phyloP scores from a whole-genome alignment of 345 rosid genomes.

The Balakata baccata region DNA sequence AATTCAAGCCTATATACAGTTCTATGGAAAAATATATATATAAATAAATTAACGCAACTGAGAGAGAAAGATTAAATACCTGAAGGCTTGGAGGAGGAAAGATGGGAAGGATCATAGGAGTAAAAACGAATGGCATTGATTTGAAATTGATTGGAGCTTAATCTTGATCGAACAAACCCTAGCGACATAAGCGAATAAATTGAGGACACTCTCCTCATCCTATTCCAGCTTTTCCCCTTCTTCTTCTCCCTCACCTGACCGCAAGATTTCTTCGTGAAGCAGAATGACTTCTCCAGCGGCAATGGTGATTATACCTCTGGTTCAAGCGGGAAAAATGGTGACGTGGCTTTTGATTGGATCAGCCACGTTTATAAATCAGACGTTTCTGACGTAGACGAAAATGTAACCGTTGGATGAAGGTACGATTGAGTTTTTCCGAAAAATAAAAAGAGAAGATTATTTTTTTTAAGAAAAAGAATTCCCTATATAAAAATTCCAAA shows the following conservation, averaged over 20 bases:
- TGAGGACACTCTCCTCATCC: constrained; percentile 37
- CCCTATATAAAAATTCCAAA: no score
- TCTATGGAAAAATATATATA: background rate
- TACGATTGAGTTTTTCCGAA: background rate
- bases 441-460: no score
- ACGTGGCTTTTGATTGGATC: background rate
- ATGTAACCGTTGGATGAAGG: background rate
- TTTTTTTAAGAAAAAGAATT: no score
- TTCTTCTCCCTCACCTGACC: background rate
- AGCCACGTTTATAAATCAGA: background rate
- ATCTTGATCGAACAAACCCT: constrained; percentile 13
- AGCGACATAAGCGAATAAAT: constrained; percentile 30
- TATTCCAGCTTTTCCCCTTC: background rate
- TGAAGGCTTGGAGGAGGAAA: constrained; percentile 34
- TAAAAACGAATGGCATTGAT: constrained; percentile 32
- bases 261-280: background rate
- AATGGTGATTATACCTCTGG: background rate
- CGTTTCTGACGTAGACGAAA: background rate
- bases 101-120: constrained; percentile 29
- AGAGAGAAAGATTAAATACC: constrained; percentile 28
- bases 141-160: constrained; percentile 18
- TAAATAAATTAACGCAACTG: background rate
- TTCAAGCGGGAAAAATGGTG: background rate
- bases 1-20: background rate
- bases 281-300: background rate